Base-by-base conservation (phyloP, 495 filamentous ascomycete genomes). In the Xylaria sp. region DNA sequence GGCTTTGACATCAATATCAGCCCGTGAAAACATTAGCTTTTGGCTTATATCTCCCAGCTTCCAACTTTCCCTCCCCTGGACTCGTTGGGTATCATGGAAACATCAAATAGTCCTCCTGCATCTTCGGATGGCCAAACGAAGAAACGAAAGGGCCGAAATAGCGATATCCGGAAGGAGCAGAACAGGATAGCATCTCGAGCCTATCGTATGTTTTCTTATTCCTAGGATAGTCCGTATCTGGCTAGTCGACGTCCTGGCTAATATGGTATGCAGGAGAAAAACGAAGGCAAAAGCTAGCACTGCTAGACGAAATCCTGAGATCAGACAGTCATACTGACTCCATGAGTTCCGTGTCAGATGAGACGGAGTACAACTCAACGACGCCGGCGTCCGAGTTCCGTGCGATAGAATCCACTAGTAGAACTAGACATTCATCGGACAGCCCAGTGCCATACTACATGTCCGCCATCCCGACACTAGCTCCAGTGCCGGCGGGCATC, bases 221-320 rank as follows among this genome's bases (percentile, higher is more conserved):
- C 43, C 19, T 19, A 26, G 21, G 35, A 53, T 66, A n/a, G 43
- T 19, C 52, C 59, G 41, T 31, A 67, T n/a, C 21, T 50, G 19
- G 33, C 37, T 59, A 17, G 33, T 61, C 26, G 29, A 44, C 63
- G 31, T 24, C 46, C 8, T 59, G 59, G 62, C 77, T 79, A 66
- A 79, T 71, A 37, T 62, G 35, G 21, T 3, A 14, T 0, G 7
- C n/a, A 80, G 78, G 78, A 72, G 77, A 80, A 63, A 80, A 80
- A 68, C 74, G 78, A 69, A 78, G 77, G 72, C 78, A 80, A 66
- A 80, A 80, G 74, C 65, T 80, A 40, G 78, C 77, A 46, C 68
- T 80, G 1, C 71, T 80, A 46, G 75, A 79, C 53, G 77, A 78
- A 50, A 74, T 80, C 35, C 64, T 80, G 9, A 79, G 71, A 61